Evolutionary conservation across 306 rosid species (phyloP).

Genomic region (Vachellia pachyceras): DNA sequence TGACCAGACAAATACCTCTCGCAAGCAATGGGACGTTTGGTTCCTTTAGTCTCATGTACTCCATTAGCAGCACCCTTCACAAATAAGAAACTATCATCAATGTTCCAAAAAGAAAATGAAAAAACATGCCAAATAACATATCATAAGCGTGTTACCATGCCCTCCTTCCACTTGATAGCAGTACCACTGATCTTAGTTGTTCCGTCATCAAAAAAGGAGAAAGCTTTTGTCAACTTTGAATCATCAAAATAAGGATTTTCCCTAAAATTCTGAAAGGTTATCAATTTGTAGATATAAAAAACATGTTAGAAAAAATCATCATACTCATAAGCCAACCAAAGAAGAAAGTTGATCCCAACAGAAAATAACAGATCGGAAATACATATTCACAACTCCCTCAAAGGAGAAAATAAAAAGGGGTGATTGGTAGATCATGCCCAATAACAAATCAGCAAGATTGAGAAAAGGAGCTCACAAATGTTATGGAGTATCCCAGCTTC

Average conservation of each 20-base stretch:
- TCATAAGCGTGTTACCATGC: constrained; percentile 50
- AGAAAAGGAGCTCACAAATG: constrained; percentile 60
- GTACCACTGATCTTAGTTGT: constrained; percentile 62
- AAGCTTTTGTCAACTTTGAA: constrained; percentile 60
- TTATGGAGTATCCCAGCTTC: constrained; percentile 63
- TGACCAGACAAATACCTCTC: constrained; percentile 52
- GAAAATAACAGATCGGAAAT: neutral
- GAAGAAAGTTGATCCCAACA: neutral
- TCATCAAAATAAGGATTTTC: constrained; percentile 73
- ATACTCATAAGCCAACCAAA: constrained; percentile 4
- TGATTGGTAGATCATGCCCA: neutral
- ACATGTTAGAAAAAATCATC: constrained; percentile 7
- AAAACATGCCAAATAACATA: neutral
- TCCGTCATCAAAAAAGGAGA: constrained; percentile 61
- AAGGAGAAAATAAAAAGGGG: neutral
- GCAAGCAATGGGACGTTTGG: constrained; percentile 51
- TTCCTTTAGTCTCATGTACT: constrained; percentile 62
- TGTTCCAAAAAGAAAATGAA: neutral
- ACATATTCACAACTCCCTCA: neutral
- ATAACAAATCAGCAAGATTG: constrained; percentile 27
- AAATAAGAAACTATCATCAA: constrained; percentile 25
- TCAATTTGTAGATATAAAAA: neutral
- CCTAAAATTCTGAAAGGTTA: constrained; percentile 57
- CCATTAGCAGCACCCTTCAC: constrained; percentile 64
- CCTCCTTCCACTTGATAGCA: constrained; percentile 72